Base-by-base conservation (phyloP, 192 early-diverging fungal species). In the Coemansia sp. region DNA sequence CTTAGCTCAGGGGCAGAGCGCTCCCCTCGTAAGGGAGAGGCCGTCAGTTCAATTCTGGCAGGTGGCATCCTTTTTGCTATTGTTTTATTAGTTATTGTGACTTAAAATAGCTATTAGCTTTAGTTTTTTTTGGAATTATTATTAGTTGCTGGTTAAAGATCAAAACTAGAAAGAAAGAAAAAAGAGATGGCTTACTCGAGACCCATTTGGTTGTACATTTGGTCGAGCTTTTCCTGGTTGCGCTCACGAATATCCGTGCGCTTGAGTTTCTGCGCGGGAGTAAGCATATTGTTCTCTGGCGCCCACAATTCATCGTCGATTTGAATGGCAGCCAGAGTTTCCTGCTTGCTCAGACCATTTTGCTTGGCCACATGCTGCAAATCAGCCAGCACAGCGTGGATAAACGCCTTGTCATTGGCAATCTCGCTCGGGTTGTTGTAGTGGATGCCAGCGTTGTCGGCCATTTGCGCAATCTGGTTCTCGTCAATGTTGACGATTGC, bases 261-360 rank as follows among this genome's bases (percentile, higher is more conserved):
- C 55, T 93, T 89, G 47, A 97, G 71, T 81, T 97, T 97, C 75
- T 89, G 89, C 18, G 95, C 94, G 21, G 97, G 91, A 18, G 97
- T 98, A 79, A 93, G 74, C 66, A 90, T 68, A 8, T 84, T 86
- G 78, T 89, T 92, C 82, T 96, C 86, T n/a, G 93, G 84, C 5
- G 93, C 95, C 97, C 97, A 99, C 68, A 93, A 87, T 40, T 90
- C 93, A 3, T 66, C 57, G 52, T 82, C 83, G 38, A 99, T 58
- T 34, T 79, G 76, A 28, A 97, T 82, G 26, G 77, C 80, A 14
- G 82, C 73, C 26, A 97, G 56, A 56, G 88, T 73, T 73, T 99
- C 94, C 21, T 88, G 85, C n/a, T 82, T 73, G 65, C 85, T 87
- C 55, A 99, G 82, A 0, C 81, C 84, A 60, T 81, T 78, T 15